Base-by-base conservation (phyloP, 2,329 filamentous ascomycete genomes). In the Cladosporium colombiae region DNA sequence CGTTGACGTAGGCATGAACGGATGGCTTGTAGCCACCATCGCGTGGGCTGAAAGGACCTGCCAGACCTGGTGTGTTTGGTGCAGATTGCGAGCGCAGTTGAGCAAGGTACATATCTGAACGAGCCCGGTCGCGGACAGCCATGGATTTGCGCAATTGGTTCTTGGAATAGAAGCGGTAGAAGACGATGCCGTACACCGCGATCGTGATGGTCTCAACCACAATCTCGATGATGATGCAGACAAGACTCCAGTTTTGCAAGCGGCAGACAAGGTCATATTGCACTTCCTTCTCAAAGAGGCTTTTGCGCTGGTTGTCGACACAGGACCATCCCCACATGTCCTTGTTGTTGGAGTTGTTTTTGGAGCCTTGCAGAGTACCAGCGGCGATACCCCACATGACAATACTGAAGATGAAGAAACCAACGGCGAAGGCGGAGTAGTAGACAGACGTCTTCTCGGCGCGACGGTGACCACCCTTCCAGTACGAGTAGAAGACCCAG, bases 311-410 rank as follows among this genome's bases (percentile, higher is more conserved):
- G 78, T 97, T 98, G 74, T 96, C 86, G 65, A 93, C 90, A 78
- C 95, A 99, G n/a, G 92, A 88, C 95, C 95, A 99, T 67, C 94
- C 93, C 95, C 95, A 99, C 79, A 99, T 87, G 78, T 99, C 95
- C 79, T 97, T 88, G 74, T 91, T 91, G 70, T 87, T 81, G 75
- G 87, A 87, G 75, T 85, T 91, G 73, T 88, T 86, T 77, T 89
- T 91, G 65, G 88, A 88, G 73, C 90, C 86, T 77, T 98, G 93
- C 73, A 97, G 86, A 65, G 97, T 81, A 66, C 89, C 92, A 46
- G 93, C 93, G 35, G 92, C 93, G 37, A 95, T 83, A 64, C 89
- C 89, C 95, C 95, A 99, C 84, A 99, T 91, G 74, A 96, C 81
- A 78, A 96, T 90, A 77, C 91, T 95, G 79, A 96, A 89, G 76